Evolutionary conservation across 2,329 filamentous ascomycete species (phyloP).

Genomic region (Colletotrichum chlorophyti): DNA sequence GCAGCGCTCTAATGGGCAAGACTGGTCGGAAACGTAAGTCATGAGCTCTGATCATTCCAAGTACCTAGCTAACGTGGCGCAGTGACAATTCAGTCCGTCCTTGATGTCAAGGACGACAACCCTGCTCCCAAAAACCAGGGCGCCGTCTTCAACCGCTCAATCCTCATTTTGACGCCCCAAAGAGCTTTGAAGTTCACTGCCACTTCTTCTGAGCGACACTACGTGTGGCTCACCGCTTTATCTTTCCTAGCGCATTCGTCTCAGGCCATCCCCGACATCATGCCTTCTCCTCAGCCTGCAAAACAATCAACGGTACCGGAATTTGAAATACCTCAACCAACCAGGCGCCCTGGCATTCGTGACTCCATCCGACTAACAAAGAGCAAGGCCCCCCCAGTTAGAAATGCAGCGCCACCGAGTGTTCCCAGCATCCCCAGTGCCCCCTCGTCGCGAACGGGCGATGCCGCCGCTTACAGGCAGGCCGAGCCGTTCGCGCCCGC

Average conservation of each 20-base stretch:
- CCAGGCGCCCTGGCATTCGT: conserved; percentile 68
- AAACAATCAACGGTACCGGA: conserved; percentile 57
- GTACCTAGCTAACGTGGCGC: conserved; percentile 38
- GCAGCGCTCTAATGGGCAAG: conserved; percentile 89
- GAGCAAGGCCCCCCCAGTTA: conserved; percentile 54
- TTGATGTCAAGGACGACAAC: conserved; percentile 96
- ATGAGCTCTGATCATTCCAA: conserved; percentile 13
- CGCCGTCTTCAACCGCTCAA: conserved; percentile 85
- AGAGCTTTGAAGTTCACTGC: conserved; percentile 96
- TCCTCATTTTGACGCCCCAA: conserved; percentile 91
- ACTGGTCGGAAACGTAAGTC: conserved; percentile 90
- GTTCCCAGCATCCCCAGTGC: conserved; percentile 50
- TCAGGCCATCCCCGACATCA: conserved; percentile 78
- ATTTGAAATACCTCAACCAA: conserved; percentile 56
- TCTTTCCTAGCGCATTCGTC: conserved; percentile 94
- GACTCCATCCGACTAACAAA: conserved; percentile 93
- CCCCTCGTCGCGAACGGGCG: conserved; percentile 45
- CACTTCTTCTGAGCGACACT: conserved; percentile 81
- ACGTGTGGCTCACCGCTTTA: conserved; percentile 91
- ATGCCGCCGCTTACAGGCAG: conserved; percentile 43
- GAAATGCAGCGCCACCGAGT: conserved; percentile 56
- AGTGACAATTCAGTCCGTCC: conserved; percentile 95
- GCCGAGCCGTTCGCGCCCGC: conserved; percentile 45
- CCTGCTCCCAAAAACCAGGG: conserved; percentile 75
- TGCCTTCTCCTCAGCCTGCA: conserved; percentile 57